Evolutionary conservation across 1,284 basidiomycete species (phyloP), one percentile per base, ranked within the genome.

Genomic region (Ganoderma sinense): DNA sequence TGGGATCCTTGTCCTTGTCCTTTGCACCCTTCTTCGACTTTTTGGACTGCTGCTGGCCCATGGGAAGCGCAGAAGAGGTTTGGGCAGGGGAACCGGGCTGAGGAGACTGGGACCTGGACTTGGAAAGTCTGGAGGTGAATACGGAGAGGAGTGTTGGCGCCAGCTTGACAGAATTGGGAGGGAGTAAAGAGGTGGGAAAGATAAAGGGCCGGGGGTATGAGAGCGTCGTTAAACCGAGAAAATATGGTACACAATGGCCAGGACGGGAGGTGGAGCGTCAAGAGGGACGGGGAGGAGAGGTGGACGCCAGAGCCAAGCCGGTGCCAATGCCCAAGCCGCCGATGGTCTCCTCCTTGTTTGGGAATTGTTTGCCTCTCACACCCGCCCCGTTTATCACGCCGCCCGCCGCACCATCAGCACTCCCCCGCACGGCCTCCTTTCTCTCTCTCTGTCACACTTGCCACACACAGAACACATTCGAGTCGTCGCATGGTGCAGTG

Each of bases 21-120:
- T 89, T 91, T 68, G 82, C 81, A 65, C 82, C 82, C 83, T 91
- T 93, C 86, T 88, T 91, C 75, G 87, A 82, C 85, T 90, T 93
- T 86, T 92, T 94, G 75, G 93, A 94, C 76, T 89, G 88, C 81
- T 92, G 89, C 80, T 93, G 92, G 82, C 93, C 92, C 91, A 93
- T 94, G 78, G 78, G 80, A 68, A 79, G 78, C 82, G 77, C 84
- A 78, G 82, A 80, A 62, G 82, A 64, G 20, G 78, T 76, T 62
- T 78, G 73, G 31, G 80, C 79, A 55, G 79, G 77, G 53, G 80
- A 80, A 65, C 79, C 77, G 67, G 87, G 88, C 76, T 88, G 87
- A 61, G 91, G 89, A 69, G 91, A 93, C 78, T 90, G 88, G 59
- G 89, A 85, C 82, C 92, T 86, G 74, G 89, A 87, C 86, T 87